phyloP scores from a whole-genome alignment of 345 rosid genomes.

The Gynandropsis gynandra region DNA sequence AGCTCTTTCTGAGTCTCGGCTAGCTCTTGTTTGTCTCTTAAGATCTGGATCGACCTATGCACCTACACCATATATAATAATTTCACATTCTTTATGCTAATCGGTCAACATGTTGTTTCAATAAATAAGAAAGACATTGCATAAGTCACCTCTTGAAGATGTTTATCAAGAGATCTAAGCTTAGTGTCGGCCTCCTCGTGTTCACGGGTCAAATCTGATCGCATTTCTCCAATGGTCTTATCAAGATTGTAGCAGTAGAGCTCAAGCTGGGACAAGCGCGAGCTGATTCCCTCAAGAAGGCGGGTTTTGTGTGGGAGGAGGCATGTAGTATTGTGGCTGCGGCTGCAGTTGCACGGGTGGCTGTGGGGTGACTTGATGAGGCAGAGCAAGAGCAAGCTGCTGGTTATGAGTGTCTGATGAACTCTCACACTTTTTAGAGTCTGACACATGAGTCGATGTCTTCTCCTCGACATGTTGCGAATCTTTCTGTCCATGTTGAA shows the following conservation, averaged over 20 bases:
- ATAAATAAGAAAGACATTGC: not conserved
- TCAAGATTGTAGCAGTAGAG: slow-evolving; percentile 89
- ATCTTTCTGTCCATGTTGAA: slow-evolving; percentile 86
- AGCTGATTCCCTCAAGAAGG: slow-evolving; percentile 94
- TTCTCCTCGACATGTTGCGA: slow-evolving; percentile 71
- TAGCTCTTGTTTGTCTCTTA: slow-evolving; percentile 97
- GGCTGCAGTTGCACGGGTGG: slow-evolving; percentile 50
- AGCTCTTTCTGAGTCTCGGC: slow-evolving; percentile 90
- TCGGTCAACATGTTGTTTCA: not conserved
- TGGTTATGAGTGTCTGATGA: slow-evolving; percentile 57
- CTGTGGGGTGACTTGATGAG: slow-evolving; percentile 69
- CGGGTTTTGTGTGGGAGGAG: slow-evolving; percentile 25
- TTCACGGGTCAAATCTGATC: slow-evolving; percentile 63
- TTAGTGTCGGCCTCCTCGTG: slow-evolving; percentile 66
- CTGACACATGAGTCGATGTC: slow-evolving; percentile 48
- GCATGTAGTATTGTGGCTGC: slow-evolving; percentile 16
- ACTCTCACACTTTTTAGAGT: slow-evolving; percentile 50
- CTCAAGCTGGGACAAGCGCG: slow-evolving; percentile 88
- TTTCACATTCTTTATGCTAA: not conserved
- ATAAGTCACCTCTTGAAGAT: slow-evolving; percentile 77
- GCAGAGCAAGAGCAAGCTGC: slow-evolving; percentile 87
- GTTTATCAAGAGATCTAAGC: slow-evolving; percentile 88
- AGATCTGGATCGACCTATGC: slow-evolving; percentile 93
- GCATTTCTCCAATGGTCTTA: slow-evolving; percentile 91
- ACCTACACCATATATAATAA: slow-evolving; percentile 57